Base-by-base conservation (phyloP, 2,329 filamentous ascomycete species). In the Aspergillus sp. region DNA sequence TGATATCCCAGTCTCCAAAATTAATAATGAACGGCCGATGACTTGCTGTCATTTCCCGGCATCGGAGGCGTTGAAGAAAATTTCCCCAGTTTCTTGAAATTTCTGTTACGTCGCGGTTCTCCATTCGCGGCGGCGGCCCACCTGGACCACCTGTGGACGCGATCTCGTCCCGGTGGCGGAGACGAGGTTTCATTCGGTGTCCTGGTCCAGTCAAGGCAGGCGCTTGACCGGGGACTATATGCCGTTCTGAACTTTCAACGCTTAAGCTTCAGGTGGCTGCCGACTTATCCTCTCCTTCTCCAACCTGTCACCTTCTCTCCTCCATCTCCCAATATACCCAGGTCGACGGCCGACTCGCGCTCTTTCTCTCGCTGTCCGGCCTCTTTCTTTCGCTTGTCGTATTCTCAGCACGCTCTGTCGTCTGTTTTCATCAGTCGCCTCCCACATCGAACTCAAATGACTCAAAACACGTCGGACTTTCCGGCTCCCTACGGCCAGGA, bases 51-150 rank as follows among this genome's bases (percentile, higher is more conserved):
- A 6, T 12, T 15, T 42, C 20, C 55, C 55, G 55, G 45, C 55
- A 57, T 54, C 55, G 55, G 55, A 57, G 52, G 26, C 26, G 39
- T n/a, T 57, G 30, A 17, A 39, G 49, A 47, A 45, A 47, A 43
- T 53, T 60, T 64, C 61, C 57, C 61, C 62, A 63, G 62, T 49
- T 64, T 56, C 56, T 57, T 57, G 30, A 22, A 38, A 48, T 65
- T 65, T 65, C 50, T 63, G 51, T 65, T 65, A 65, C 63, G 60
- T 64, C 58, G 48, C 60, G 38, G 17, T 22, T 47, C 13, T 39
- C 61, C 44, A 65, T 65, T 65, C 62, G 63, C 52, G 52, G 56
- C 53, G 18, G 13, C 18, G 62, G 47, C 56, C 61, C 61, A 62
- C 60, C 48, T 45, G 22, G 53, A 56, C 61, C 56, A 54, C 50